Evolutionary conservation across 305 asterid genomes (phyloP).

Genomic region (Solanum hybrid): DNA sequence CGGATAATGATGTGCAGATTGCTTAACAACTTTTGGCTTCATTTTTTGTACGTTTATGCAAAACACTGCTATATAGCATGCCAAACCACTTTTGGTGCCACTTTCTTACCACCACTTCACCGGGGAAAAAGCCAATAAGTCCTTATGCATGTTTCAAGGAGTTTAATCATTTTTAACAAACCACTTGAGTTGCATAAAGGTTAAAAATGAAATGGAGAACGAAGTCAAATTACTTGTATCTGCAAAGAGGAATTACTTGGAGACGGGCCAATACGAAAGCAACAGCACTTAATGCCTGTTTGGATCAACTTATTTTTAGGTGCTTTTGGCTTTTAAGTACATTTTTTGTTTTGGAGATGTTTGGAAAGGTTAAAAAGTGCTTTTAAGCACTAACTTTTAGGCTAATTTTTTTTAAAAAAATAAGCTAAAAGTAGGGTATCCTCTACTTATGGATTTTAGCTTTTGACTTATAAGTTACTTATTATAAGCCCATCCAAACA

Average conservation of each 20-base stretch:
- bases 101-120: background rate
- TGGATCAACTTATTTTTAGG: background rate
- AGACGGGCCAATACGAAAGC: background rate
- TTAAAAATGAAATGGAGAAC: background rate
- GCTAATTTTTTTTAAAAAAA: background rate
- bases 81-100: background rate
- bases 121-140: background rate
- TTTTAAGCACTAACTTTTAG: background rate
- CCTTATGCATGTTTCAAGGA: background rate
- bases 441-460: background rate
- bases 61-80: no score
- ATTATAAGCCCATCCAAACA: background rate
- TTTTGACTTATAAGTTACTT: background rate
- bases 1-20: no score
- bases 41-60: no score
- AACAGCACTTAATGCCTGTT: background rate
- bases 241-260: background rate
- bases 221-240: background rate
- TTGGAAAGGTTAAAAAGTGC: background rate
- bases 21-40: no score
- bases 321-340: background rate
- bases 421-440: background rate
- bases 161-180: background rate
- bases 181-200: background rate
- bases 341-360: background rate